Percentiles rank a stretch among this genome's conserved stretches.
phyloP scores from a whole-genome alignment of 2,329 filamentous ascomycete species.

The Colletotrichum australisinense region DNA sequence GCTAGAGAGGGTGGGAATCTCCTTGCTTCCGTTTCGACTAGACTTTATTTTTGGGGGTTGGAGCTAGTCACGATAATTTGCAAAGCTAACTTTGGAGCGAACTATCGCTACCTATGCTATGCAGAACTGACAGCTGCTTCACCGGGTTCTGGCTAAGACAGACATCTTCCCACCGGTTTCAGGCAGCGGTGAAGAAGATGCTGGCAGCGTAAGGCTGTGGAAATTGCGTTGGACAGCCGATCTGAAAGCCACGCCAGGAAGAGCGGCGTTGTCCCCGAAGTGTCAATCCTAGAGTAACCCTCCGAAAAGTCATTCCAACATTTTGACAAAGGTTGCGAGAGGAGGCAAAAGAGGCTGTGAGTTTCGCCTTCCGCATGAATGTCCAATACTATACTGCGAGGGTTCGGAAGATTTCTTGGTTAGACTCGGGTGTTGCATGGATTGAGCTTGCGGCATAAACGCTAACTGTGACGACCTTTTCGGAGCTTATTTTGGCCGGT shows the following conservation, averaged over 20 bases:
- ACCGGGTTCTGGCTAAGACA: slow-evolving; percentile 1
- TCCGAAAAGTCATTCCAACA: background rate
- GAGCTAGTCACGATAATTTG: slow-evolving; percentile 3
- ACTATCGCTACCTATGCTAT: slow-evolving; percentile 9
- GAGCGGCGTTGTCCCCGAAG: background rate
- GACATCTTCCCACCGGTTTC: slow-evolving; percentile 16
- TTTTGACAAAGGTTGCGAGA: background rate
- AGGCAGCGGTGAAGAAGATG: slow-evolving; percentile 15
- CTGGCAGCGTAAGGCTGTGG: slow-evolving; percentile 2
- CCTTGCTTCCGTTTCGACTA: slow-evolving; percentile 25
- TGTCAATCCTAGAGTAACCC: background rate
- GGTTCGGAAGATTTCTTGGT: slow-evolving; percentile 8
- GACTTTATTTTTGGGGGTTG: slow-evolving; percentile 13
- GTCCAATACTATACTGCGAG: slow-evolving; percentile 13
- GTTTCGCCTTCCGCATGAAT: slow-evolving; percentile 24
- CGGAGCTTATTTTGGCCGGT: slow-evolving; percentile 16
- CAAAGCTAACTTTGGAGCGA: slow-evolving; percentile 18
- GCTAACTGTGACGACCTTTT: slow-evolving; percentile 5
- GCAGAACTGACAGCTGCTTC: slow-evolving; percentile 29
- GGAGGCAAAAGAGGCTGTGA: slow-evolving; percentile 7
- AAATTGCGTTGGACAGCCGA: slow-evolving; percentile 1
- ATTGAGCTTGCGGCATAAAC: slow-evolving; percentile 23
- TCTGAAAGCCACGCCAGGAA: background rate
- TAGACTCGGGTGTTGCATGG: slow-evolving; percentile 28
- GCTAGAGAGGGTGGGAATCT: background rate